Conservation (phyloP, 2,329 filamentous ascomycete genomes). For the Fusarium longipes region DNA sequence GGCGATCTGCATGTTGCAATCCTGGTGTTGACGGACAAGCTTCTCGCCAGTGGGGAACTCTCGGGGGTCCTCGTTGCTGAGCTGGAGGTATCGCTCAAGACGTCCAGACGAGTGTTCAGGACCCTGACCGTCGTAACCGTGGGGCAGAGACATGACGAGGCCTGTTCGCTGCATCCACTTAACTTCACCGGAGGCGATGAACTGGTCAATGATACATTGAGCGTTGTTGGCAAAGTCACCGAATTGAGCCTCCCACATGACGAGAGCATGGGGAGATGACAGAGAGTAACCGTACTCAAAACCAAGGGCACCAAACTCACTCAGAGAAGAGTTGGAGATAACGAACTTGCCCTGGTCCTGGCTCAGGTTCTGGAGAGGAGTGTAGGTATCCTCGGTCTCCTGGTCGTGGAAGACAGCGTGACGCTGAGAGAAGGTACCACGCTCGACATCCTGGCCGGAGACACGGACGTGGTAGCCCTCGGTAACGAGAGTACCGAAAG, state of each 20-base stretch:
- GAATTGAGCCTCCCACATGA: conserved; percentile 99
- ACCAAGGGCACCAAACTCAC: conserved; percentile 78
- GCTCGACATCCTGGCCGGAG: conserved; percentile 98
- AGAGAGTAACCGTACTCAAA: conserved; percentile 99
- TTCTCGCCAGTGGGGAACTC: conserved; percentile 90
- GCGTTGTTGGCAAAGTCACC: conserved; percentile 99
- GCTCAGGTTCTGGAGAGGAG: conserved; percentile 87
- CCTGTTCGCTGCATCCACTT: conserved; percentile 99
- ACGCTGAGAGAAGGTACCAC: conserved; percentile 98
- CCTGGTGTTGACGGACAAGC: conserved; percentile 96
- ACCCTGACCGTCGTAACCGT: conserved; percentile 98
- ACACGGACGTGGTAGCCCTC: conserved; percentile 98
- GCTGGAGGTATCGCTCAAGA: conserved; percentile 96
- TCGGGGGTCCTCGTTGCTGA: conserved; percentile 96
- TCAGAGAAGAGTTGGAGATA: conserved; percentile 93
- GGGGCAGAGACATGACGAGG: conserved; percentile 93
- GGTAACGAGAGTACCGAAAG: conserved; percentile 88
- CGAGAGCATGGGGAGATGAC: conserved; percentile 93
- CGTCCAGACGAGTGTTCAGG: conserved; percentile 98
- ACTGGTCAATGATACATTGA: conserved; percentile 98
- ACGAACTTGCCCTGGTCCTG: conserved; percentile 95
- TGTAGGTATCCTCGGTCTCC: conserved; percentile 92
- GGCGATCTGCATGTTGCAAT: conserved; percentile 99
- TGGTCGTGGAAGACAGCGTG: conserved; percentile 98
- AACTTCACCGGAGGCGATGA: conserved; percentile 95